Evolutionary conservation across 495 filamentous ascomycete genomes (phyloP).

Genomic region (Penicillium desertorum): DNA sequence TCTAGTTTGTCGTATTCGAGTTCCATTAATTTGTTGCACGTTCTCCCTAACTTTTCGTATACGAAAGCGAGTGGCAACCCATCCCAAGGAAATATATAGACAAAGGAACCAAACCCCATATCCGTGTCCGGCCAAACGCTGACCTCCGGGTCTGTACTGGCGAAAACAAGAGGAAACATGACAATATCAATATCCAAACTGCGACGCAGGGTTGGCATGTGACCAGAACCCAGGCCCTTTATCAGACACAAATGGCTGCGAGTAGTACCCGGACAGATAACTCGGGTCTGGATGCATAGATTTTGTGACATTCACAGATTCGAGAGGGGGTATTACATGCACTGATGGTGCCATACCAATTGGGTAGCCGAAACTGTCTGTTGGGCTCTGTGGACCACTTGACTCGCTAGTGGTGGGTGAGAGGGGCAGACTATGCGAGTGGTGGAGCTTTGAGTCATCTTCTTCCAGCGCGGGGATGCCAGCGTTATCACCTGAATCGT

Average conservation of each 20-base stretch:
- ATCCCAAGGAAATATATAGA: background rate
- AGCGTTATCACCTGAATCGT: background rate
- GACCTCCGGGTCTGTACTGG: constrained; percentile 1
- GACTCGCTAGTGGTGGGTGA: constrained; percentile 28
- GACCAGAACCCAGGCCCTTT: constrained; percentile 23
- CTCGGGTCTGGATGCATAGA: constrained; percentile 12
- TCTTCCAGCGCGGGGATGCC: background rate
- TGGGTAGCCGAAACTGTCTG: constrained; percentile 16
- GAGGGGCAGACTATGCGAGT: constrained; percentile 14
- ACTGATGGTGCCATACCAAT: constrained; percentile 15
- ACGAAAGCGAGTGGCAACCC: background rate
- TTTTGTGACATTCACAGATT: constrained; percentile 10
- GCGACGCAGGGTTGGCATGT: constrained; percentile 11
- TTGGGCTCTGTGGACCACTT: constrained; percentile 28
- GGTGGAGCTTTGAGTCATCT: constrained; percentile 1
- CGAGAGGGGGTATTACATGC: constrained; percentile 13
- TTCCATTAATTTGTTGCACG: background rate
- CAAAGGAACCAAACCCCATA: background rate
- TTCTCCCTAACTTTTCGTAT: background rate
- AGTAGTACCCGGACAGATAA: constrained; percentile 20
- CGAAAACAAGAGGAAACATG: background rate
- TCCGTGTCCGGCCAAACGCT: constrained; percentile 2
- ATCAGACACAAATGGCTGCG: constrained; percentile 18
- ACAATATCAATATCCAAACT: constrained; percentile 23
- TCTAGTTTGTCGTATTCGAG: background rate